These are phyloP conservation scores for Myochromella boudieri DNA, from an alignment of 768 basidiomycete species.

Conservation along the genomic window DNA sequence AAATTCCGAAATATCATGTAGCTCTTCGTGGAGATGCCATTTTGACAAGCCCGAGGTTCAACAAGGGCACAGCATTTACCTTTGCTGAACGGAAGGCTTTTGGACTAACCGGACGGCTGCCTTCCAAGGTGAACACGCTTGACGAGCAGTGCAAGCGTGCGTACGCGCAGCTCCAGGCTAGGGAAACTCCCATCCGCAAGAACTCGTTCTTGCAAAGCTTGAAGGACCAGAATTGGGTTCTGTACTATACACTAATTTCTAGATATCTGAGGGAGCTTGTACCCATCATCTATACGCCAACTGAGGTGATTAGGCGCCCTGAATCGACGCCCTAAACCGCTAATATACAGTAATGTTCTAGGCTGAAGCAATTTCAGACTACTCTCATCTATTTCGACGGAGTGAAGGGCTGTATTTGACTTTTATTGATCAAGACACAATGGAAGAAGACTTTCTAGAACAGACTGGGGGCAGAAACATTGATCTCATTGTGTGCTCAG, in stretches of 20 bases:
- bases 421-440: slow-evolving; percentile 56
- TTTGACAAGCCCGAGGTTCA: slow-evolving; percentile 65
- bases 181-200: slow-evolving; percentile 44
- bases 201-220: slow-evolving; percentile 77
- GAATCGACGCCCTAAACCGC: background rate
- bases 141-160: slow-evolving; percentile 78
- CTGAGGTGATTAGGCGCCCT: slow-evolving; percentile 46
- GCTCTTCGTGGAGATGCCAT: slow-evolving; percentile 63
- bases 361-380: slow-evolving; percentile 81
- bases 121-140: slow-evolving; percentile 56
- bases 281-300: slow-evolving; percentile 81
- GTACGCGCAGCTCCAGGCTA: slow-evolving; percentile 55
- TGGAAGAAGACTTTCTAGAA: slow-evolving; percentile 78
- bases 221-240: slow-evolving; percentile 79
- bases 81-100: slow-evolving; percentile 66
- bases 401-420: slow-evolving; percentile 77
- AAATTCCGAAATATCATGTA: slow-evolving; percentile 24
- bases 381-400: slow-evolving; percentile 80
- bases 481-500: slow-evolving; percentile 81
- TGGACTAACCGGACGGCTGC: slow-evolving; percentile 54
- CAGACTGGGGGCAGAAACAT: slow-evolving; percentile 60
- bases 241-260: slow-evolving; percentile 71
- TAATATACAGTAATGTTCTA: slow-evolving; percentile 22
- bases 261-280: slow-evolving; percentile 63
- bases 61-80: slow-evolving; percentile 83